These are phyloP conservation scores for Goffeauzyma gilvescens DNA, from an alignment of 768 basidiomycete species.

Conservation along the genomic window DNA sequence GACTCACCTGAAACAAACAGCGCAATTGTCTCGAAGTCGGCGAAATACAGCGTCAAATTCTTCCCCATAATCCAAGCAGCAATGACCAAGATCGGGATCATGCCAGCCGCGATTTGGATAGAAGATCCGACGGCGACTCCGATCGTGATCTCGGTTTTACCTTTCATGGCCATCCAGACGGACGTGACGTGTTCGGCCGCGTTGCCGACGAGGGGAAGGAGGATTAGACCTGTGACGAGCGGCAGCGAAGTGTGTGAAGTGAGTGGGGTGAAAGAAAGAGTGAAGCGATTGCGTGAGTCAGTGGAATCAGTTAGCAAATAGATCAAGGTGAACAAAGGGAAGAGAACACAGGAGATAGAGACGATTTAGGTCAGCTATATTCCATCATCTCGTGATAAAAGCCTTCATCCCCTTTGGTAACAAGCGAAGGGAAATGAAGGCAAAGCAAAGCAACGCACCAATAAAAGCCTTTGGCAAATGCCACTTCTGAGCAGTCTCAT, in stretches of 20 bases:
- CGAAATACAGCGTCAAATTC: conserved; percentile 53
- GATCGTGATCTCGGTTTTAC: conserved; percentile 55
- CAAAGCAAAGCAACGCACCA: too few species aligned
- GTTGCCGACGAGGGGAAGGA: conserved; percentile 61
- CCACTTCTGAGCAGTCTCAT: conserved; percentile 68
- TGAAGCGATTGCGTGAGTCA: too few species aligned
- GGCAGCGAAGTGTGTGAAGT: not conserved
- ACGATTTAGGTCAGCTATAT: too few species aligned
- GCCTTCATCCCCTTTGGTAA: too few species aligned
- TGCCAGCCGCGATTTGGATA: conserved; percentile 52
- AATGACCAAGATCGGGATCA: conserved; percentile 70
- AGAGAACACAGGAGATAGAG: conserved; percentile 26
- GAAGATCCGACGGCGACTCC: conserved; percentile 35
- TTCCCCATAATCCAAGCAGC: conserved; percentile 53
- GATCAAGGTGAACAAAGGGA: not conserved
- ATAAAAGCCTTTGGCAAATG: conserved; percentile 38
- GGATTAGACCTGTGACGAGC: conserved; percentile 71
- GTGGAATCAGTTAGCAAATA: too few species aligned
- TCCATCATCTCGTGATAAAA: not conserved
- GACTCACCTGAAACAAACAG: conserved; percentile 49
- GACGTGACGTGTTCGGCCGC: conserved; percentile 56
- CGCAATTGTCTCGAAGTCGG: conserved; percentile 69
- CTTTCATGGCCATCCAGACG: conserved; percentile 38
- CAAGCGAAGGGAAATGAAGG: too few species aligned
- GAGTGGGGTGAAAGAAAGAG: not conserved